Conservation (phyloP, 495 filamentous ascomycete species). For the Lasiosphaeris hirsuta region DNA sequence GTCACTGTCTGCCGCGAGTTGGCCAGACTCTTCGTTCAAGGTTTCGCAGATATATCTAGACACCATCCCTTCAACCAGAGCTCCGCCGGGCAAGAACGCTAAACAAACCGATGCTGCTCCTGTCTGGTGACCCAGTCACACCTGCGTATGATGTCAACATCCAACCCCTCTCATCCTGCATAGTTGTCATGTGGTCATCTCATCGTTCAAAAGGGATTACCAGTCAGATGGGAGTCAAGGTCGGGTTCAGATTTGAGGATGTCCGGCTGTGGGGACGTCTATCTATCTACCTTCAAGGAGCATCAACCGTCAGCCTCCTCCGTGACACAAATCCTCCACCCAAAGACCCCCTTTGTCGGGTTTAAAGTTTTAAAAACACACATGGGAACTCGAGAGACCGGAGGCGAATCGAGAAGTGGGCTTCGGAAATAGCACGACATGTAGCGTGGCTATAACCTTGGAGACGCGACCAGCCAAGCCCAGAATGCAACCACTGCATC, state of each 20-base stretch:
- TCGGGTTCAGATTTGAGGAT: slow-evolving; percentile 14
- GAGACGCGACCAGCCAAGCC: slow-evolving; percentile 50
- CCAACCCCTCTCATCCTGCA: background rate
- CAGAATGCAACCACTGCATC: slow-evolving; percentile 7
- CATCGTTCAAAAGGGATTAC: background rate
- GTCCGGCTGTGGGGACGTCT: background rate
- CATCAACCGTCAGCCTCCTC: slow-evolving; percentile 13
- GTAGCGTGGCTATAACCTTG: slow-evolving; percentile 33
- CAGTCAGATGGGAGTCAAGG: slow-evolving; percentile 12
- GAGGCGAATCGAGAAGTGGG: slow-evolving; percentile 18
- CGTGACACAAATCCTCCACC: slow-evolving; percentile 21
- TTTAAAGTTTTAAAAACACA: background rate
- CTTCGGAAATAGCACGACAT: slow-evolving; percentile 38
- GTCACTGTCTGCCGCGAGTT: background rate
- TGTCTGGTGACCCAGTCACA: background rate
- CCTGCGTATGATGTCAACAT: background rate
- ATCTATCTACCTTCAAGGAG: background rate
- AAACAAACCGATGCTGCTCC: too few relatives aligned
- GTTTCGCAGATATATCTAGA: too few relatives aligned
- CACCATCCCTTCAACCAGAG: too few relatives aligned
- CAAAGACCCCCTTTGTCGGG: slow-evolving; percentile 16
- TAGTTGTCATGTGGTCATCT: background rate
- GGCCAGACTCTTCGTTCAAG: background rate
- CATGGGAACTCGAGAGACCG: background rate
- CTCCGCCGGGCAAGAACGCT: background rate